Conservation (phyloP, 2,329 filamentous ascomycete species). For the Claviceps fusiformis region DNA sequence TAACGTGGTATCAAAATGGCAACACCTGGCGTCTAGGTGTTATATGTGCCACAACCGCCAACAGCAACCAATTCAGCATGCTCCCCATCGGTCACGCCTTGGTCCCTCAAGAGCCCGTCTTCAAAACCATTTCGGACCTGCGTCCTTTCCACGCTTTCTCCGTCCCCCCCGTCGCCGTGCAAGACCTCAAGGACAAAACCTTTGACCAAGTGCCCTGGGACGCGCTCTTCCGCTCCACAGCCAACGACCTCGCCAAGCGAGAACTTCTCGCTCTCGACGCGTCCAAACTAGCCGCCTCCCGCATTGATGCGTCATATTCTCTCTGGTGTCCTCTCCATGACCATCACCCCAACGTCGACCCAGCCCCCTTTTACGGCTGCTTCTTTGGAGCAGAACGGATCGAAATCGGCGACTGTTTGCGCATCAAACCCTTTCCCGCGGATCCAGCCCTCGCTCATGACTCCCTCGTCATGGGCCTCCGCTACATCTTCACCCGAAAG, state of each 20-base stretch:
- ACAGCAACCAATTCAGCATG: slow-evolving; percentile 20
- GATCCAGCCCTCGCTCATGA: slow-evolving; percentile 21
- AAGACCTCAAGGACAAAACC: slow-evolving; percentile 24
- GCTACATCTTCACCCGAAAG: slow-evolving; percentile 24
- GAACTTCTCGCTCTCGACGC: slow-evolving; percentile 33
- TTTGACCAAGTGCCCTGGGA: slow-evolving; percentile 32
- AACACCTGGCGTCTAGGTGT: slow-evolving; percentile 35
- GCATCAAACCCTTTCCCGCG: slow-evolving; percentile 27
- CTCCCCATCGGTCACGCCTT: slow-evolving; percentile 27
- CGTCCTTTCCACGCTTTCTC: slow-evolving; percentile 39
- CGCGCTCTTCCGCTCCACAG: slow-evolving; percentile 18
- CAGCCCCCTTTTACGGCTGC: slow-evolving; percentile 28
- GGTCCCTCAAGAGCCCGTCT: slow-evolving; percentile 24
- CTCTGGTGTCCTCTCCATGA: slow-evolving; percentile 27
- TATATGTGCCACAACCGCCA: slow-evolving; percentile 18
- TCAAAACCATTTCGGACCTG: slow-evolving; percentile 27
- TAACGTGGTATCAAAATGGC: slow-evolving; percentile 36
- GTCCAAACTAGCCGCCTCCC: slow-evolving; percentile 36
- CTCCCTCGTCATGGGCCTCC: slow-evolving; percentile 24
- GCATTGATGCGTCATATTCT: slow-evolving; percentile 35
- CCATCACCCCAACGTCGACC: slow-evolving; percentile 18
- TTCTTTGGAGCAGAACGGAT: slow-evolving; percentile 39
- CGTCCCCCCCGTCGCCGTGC: slow-evolving; percentile 28
- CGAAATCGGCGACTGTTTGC: slow-evolving; percentile 33
- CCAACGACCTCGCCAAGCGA: slow-evolving; percentile 22